These are phyloP conservation scores for Fraxinus greggii DNA, from an alignment of 305 asterid genomes.

Conservation along the genomic window DNA sequence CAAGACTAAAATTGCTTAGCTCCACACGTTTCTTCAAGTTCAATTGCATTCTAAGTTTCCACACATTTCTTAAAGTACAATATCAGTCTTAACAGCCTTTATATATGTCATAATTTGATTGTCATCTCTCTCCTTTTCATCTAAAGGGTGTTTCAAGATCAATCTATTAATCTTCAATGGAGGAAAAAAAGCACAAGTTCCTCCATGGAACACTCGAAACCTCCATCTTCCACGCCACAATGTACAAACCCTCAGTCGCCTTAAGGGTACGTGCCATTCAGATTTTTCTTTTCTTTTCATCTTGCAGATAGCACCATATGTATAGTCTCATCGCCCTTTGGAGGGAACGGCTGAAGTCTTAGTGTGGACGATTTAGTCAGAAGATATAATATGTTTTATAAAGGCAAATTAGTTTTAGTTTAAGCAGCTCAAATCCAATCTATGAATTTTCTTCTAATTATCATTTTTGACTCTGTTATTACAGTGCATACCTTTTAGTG, in stretches of 20 bases:
- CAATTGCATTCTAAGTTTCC: constrained; percentile 41
- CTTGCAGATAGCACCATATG: neutral
- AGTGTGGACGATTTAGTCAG: neutral
- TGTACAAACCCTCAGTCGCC: constrained; percentile 40
- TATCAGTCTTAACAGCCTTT: constrained; percentile 38
- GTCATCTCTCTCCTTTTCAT: constrained; percentile 11
- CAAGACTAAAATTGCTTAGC: constrained; percentile 44
- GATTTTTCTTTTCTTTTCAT: neutral
- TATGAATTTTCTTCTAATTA: neutral
- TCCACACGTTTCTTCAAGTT: constrained; percentile 46
- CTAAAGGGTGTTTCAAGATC: constrained; percentile 1
- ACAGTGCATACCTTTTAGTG: constrained; percentile 57
- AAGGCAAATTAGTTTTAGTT: neutral
- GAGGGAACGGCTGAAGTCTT: neutral
- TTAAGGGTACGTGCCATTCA: constrained; percentile 38
- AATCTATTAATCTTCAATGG: constrained; percentile 37
- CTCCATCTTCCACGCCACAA: constrained; percentile 70
- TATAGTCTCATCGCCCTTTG: neutral
- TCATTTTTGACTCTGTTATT: neutral
- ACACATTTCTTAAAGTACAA: constrained; percentile 40
- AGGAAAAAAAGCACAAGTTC: constrained; percentile 40
- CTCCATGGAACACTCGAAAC: constrained; percentile 93
- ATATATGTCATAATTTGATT: constrained; percentile 22
- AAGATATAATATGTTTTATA: neutral
- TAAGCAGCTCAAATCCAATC: neutral